A percentile compares a stretch with the other conserved stretches of the same genome.
Conservation (phyloP, 129 eudicot species). For the Deinandra increscens region DNA sequence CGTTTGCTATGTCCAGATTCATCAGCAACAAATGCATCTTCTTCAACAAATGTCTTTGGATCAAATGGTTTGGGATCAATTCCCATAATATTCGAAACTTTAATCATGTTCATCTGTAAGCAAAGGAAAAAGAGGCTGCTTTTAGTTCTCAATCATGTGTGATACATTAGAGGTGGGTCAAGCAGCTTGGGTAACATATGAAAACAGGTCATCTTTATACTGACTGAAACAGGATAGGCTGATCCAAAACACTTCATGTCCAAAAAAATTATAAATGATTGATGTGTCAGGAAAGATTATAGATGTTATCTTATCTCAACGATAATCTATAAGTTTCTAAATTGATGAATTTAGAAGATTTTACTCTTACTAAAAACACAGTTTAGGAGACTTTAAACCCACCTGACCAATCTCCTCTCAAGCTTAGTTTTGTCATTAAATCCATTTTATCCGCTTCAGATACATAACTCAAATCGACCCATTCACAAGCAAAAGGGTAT, state of each 20-base stretch:
- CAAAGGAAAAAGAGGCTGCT: conserved; percentile 1
- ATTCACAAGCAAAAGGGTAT: conserved; percentile 13
- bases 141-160: conserved; percentile 24
- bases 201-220: neutral
- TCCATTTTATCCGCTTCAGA: neutral
- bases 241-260: conserved; percentile 1
- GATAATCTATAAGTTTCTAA: neutral
- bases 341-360: neutral
- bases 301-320: neutral
- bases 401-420: neutral
- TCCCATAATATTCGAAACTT: conserved; percentile 98
- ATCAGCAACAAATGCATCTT: conserved; percentile 80
- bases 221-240: neutral
- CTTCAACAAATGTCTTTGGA: conserved; percentile 89
- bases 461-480: conserved; percentile 6
- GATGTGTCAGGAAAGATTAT: neutral
- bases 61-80: conserved; percentile 96
- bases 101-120: conserved; percentile 94
- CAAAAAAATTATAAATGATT: neutral
- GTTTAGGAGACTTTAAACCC: neutral
- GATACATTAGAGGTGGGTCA: neutral
- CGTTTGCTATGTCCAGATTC: conserved; percentile 91
- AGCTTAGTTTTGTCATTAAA: neutral
- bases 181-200: neutral
- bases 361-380: neutral